Conservation (phyloP, 495 filamentous ascomycete species). For the Pyronema omphalodes region DNA sequence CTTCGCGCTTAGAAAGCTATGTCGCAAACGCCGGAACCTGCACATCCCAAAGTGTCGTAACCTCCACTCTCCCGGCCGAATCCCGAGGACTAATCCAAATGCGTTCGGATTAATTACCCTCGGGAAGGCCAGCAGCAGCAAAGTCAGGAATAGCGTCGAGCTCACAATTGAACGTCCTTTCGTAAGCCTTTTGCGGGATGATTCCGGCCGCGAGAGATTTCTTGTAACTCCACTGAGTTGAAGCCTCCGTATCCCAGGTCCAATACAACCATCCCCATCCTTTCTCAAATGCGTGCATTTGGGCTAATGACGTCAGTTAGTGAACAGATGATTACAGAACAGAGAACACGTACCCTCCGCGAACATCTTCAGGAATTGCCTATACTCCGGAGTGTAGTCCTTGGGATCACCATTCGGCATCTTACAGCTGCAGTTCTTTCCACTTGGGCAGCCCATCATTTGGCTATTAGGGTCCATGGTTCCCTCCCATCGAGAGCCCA, state of each 20-base stretch:
- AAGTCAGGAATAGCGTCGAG: slow-evolving; percentile 49
- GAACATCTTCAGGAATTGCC: slow-evolving; percentile 69
- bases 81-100: neutral
- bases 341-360: slow-evolving; percentile 37
- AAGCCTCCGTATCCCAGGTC: slow-evolving; percentile 69
- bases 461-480: slow-evolving; percentile 41
- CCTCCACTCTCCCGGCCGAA: neutral
- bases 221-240: slow-evolving; percentile 89
- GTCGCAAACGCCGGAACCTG: no score
- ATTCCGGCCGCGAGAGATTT: slow-evolving; percentile 66
- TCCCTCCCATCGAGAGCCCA: slow-evolving; percentile 81
- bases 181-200: slow-evolving; percentile 60
- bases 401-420: slow-evolving; percentile 54
- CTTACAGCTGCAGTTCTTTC: slow-evolving; percentile 46
- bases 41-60: no score
- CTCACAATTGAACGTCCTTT: slow-evolving; percentile 57
- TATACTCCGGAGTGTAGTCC: slow-evolving; percentile 55
- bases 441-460: slow-evolving; percentile 50
- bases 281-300: slow-evolving; percentile 81
- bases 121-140: slow-evolving; percentile 36
- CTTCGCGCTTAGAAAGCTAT: no score
- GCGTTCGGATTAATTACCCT: slow-evolving; percentile 40
- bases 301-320: slow-evolving; percentile 31
- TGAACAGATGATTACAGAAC: neutral
- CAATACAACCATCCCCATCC: slow-evolving; percentile 98